phyloP scores from a whole-genome alignment of 2,329 filamentous ascomycete genomes.

The Teratosphaeria zuluensis region DNA sequence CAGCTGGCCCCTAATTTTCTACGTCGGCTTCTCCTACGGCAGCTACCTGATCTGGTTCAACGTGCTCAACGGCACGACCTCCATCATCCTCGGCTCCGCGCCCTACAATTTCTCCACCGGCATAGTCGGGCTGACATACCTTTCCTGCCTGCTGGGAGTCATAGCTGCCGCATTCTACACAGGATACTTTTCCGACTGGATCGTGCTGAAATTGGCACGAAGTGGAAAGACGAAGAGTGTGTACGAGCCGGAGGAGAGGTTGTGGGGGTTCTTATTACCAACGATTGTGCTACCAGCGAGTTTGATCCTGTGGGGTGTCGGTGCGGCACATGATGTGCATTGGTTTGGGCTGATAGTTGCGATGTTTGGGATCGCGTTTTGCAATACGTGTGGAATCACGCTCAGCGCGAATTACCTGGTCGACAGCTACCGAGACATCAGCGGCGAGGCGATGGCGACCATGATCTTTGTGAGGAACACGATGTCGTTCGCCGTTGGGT shows the following conservation, averaged over 20 bases:
- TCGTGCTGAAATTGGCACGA: constrained; percentile 26
- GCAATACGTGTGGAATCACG: constrained; percentile 3
- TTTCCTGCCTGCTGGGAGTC: constrained; percentile 28
- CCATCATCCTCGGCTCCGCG: constrained; percentile 27
- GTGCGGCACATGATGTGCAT: constrained; percentile 36
- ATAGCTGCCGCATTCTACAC: constrained; percentile 28
- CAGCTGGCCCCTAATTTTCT: constrained; percentile 33
- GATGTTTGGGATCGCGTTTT: constrained; percentile 26
- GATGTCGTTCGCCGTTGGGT: constrained; percentile 37
- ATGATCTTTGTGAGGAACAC: constrained; percentile 40
- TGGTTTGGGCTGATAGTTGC: constrained; percentile 39
- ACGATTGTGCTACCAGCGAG: constrained; percentile 35
- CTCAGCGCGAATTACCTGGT: constrained; percentile 37
- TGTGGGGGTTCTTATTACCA: constrained; percentile 33
- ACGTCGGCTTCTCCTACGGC: constrained; percentile 33
- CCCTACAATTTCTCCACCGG: constrained; percentile 30
- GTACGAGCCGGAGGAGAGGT: constrained; percentile 32
- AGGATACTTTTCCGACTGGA: constrained; percentile 27
- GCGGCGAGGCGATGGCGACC: constrained; percentile 36
- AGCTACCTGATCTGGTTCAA: constrained; percentile 34
- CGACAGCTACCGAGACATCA: constrained; percentile 37
- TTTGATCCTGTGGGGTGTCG: constrained; percentile 43
- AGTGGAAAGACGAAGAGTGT: constrained; percentile 26
- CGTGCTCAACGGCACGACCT: constrained; percentile 35
- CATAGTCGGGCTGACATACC: constrained; percentile 31